Base-by-base conservation (phyloP, 169 alveolate species). In the Blepharisma undulans region DNA sequence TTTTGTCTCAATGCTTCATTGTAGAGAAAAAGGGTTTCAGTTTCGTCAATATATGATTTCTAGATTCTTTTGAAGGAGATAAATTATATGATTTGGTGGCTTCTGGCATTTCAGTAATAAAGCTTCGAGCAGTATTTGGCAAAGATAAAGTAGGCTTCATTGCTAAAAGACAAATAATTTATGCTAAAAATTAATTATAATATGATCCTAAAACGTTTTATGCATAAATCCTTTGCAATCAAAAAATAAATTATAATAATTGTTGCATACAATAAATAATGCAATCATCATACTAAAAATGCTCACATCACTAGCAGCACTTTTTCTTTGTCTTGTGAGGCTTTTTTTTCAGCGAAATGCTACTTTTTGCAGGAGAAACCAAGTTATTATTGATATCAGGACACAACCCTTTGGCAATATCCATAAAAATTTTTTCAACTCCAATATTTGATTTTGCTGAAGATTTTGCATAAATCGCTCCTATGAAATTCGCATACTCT, bases 391-490 rank as follows among this genome's bases (percentile, higher is more conserved):
- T 48, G 66, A 48, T 48, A 48, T 48, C 66, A 48, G 66, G 66
- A 48, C 66, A 48, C 66, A 92, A 72, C 36, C 90, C 95, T 4
- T 90, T 79, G n/a, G 71, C 34, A 25, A 79, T 79, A 25, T 79
- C 87, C 34, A 27, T 79, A 79, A 94, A 94, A 33, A 94, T 61
- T 72, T 94, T 92, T 10, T 85, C 90, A 21, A 94, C 60, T 12
- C 95, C 95, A 8, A 29, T 29, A 22, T 77, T 87, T 21, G 85
- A 89, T 76, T 94, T 94, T 74, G 96, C 96, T 0, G 93, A 82
- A 3, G 96, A 92, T 84, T 90, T 92, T 59, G 74, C 85, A 36
- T 88, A 87, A 25, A 94, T 86, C 18, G 96, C 96, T 8, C 82
- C 81, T 14, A 92, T 61, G 22, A 76, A 74, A 27, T 82, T 78